Conservation (phyloP, 1,139 yeast genomes). For the Hyphopichia wangnamkhiaoensis region DNA sequence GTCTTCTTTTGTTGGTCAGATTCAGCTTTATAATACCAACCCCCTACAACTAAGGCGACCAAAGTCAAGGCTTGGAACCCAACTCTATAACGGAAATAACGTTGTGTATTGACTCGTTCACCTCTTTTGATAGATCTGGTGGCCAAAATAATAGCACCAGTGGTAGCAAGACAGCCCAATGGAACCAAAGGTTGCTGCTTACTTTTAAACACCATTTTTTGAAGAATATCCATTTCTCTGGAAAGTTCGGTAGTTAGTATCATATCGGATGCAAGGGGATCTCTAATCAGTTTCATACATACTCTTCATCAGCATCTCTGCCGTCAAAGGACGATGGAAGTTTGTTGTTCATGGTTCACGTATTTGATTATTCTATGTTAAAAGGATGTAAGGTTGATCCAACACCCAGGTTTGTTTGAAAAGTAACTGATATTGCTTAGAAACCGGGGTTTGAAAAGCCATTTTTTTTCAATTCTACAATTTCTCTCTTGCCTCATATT, state of each 20-base stretch:
- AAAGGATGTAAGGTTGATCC: no score
- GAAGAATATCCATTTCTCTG: conserved; percentile 33
- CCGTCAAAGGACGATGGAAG: conserved; percentile 28
- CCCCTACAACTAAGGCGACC: conserved; percentile 80
- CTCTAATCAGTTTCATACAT: conserved; percentile 11
- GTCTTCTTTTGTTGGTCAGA: conserved; percentile 43
- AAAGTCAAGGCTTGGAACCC: conserved; percentile 82
- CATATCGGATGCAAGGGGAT: neutral
- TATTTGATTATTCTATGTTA: no score
- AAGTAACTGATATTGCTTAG: no score
- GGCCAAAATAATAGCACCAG: conserved; percentile 78
- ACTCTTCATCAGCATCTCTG: conserved; percentile 21
- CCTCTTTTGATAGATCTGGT: conserved; percentile 76
- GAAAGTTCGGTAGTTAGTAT: conserved; percentile 6
- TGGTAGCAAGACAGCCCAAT: conserved; percentile 73
- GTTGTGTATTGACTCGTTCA: conserved; percentile 73
- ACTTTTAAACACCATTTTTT: conserved; percentile 40
- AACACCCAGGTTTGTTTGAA: no score
- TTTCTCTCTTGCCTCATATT: no score
- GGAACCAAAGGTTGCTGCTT: conserved; percentile 84
- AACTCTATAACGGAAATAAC: conserved; percentile 87
- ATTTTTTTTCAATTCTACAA: no score
- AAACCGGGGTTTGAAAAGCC: neutral
- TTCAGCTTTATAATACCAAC: conserved; percentile 58
- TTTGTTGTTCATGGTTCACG: conserved; percentile 15